A percentile compares a stretch with the other conserved stretches of the same genome.
These are phyloP conservation scores for Penstemon eatonii DNA, from an alignment of 257 asterid species.

Conservation along the genomic window DNA sequence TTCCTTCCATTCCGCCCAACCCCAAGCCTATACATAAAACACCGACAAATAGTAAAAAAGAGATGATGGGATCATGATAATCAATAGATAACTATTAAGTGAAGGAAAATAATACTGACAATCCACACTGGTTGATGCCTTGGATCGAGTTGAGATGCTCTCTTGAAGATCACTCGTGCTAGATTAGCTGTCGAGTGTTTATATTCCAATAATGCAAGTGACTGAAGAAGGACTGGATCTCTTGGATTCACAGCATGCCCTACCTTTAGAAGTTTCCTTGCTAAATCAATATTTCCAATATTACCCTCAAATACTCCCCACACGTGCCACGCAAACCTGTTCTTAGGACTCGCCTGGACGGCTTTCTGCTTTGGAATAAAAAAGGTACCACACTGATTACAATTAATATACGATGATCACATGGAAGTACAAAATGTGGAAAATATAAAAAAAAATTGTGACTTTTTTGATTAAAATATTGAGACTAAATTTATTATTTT, in stretches of 20 bases:
- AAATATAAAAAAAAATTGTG: background rate
- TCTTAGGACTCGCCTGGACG: slow-evolving; percentile 95
- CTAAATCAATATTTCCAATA: slow-evolving; percentile 64
- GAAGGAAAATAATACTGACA: slow-evolving; percentile 42
- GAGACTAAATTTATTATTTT: background rate
- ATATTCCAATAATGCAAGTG: slow-evolving; percentile 81
- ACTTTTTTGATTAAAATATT: background rate
- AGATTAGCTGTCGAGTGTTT: slow-evolving; percentile 67
- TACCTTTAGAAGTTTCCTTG: slow-evolving; percentile 81
- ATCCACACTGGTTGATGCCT: slow-evolving; percentile 97
- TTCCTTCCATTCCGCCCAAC: slow-evolving; percentile 99
- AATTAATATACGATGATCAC: background rate
- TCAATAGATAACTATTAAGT: no score
- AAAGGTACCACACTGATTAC: background rate
- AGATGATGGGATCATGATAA: no score
- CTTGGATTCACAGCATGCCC: slow-evolving; percentile 89
- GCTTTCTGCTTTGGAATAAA: slow-evolving; percentile 58
- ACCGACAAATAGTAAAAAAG: slow-evolving; percentile 12
- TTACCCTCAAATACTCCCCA: slow-evolving; percentile 96
- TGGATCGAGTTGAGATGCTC: slow-evolving; percentile 84
- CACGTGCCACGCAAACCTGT: slow-evolving; percentile 97
- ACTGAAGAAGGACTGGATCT: slow-evolving; percentile 95
- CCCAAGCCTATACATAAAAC: slow-evolving; percentile 73
- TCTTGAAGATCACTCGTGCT: slow-evolving; percentile 69
- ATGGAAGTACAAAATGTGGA: background rate